Evolutionary conservation across 1,284 basidiomycete genomes (phyloP), one percentile per base, ranked within the genome.

Genomic region (Trichosporon faecale): DNA sequence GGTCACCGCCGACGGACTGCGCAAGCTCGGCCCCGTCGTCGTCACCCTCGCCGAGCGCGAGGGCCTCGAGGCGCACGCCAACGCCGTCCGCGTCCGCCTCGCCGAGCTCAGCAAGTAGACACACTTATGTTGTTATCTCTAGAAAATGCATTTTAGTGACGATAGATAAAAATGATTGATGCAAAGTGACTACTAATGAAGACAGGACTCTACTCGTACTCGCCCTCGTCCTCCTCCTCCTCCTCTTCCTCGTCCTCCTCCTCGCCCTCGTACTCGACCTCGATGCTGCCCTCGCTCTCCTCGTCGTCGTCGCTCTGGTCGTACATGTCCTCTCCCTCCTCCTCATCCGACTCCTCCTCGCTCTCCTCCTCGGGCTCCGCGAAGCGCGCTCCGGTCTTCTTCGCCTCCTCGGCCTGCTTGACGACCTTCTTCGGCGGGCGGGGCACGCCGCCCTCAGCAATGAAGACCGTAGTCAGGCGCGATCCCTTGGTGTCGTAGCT

Each of bases 11-110:
- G 89, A 89, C 21, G 97, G 97, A 6, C 85, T 99, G 67, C 85
- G 86, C 75, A 86, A 81, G 2, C 87, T 99, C 25, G 97, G 97
- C 2, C 95, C 96, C 9, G 87, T 93, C 14, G 97, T 99, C 5
- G 91, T 90, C 27, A 92, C 91, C 18, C 85, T 99, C 33, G 97
- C 97, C 2, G 94, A 97, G 79, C 92, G 94, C 77, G 97, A 99
- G 85, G 95, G 95, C 5, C 84, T 99, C 18, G 90, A 94, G 78
- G 97, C 94, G 33, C 97, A 99, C 84, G 96, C 95, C 9, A 85
- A 85, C 73, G 84, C 84, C 23, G 84, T 85, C 11, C 76, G 83
- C 52, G 83, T 85, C 4, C 77, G 84, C 60, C 76, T 85, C 14
- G 66, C 61, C 12, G 71, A 68, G 65, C 67, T 72, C 3, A 46